phyloP scores from a whole-genome alignment of 129 eudicot genomes.

The Centrapalus pauciflorus region DNA sequence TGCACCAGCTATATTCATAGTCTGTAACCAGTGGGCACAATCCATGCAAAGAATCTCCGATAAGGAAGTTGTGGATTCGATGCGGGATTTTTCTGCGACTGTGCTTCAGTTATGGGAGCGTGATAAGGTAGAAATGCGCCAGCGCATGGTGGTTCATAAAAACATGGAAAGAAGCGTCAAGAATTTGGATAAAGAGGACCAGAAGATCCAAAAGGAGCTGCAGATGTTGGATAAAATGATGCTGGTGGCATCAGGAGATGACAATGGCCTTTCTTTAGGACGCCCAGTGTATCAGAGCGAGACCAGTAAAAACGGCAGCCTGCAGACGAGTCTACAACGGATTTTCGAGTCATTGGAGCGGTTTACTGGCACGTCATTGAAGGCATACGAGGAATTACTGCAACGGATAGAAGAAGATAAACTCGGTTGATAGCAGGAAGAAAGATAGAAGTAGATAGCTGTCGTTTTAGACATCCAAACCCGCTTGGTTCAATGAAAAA shows the following conservation, averaged over 20 bases:
- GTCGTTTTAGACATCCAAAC: no score
- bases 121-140: conserved; percentile 70
- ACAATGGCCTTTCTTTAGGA: conserved; percentile 31
- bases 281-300: conserved; percentile 85
- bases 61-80: conserved; percentile 72
- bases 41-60: conserved; percentile 70
- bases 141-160: conserved; percentile 47
- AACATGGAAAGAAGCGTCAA: conserved; percentile 52
- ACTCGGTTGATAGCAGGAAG: conserved; percentile 37
- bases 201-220: conserved; percentile 75
- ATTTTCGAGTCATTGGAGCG: conserved; percentile 83
- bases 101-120: conserved; percentile 80
- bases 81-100: conserved; percentile 58
- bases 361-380: conserved; percentile 53
- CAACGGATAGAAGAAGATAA: conserved; percentile 73
- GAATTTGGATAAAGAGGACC: conserved; percentile 74
- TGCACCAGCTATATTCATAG: conserved; percentile 71
- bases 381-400: conserved; percentile 70
- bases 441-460: no score
- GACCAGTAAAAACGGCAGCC: conserved; percentile 61
- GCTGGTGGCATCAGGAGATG: conserved; percentile 40
- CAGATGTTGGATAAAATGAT: conserved; percentile 75
- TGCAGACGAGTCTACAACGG: conserved; percentile 70
- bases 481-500: no score
- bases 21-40: conserved; percentile 89